Percentiles rank a stretch among this genome's conserved stretches.
Conservation (phyloP, 495 filamentous ascomycete genomes). For the Trichocladium antarcticum region DNA sequence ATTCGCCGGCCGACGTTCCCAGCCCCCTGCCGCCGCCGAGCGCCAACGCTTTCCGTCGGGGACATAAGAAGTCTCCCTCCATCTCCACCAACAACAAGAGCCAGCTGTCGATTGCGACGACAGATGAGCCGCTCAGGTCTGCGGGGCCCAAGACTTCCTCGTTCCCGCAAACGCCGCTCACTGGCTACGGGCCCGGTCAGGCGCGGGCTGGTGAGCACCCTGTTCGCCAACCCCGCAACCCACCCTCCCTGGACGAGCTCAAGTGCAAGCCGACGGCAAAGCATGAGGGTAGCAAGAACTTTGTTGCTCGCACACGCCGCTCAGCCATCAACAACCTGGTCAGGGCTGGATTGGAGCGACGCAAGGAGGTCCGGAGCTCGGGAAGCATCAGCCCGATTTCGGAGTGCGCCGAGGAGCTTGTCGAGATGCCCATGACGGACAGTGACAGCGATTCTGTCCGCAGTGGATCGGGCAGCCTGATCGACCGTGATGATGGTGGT, state of each 20-base stretch:
- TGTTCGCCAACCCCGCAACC: slow-evolving; percentile 82
- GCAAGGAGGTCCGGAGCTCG: slow-evolving; percentile 50
- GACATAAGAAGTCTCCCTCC: slow-evolving; percentile 84
- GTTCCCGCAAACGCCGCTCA: slow-evolving; percentile 70
- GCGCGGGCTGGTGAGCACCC: slow-evolving; percentile 90
- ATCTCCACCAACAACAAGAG: slow-evolving; percentile 52
- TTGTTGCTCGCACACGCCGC: slow-evolving; percentile 84
- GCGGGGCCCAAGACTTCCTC: slow-evolving; percentile 65
- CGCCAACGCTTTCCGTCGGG: slow-evolving; percentile 76
- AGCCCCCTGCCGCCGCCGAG: slow-evolving; percentile 68
- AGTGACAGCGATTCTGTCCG: slow-evolving; percentile 69
- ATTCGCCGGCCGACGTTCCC: slow-evolving; percentile 50
- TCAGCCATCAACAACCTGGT: slow-evolving; percentile 85
- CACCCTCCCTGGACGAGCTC: slow-evolving; percentile 85
- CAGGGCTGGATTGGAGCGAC: slow-evolving; percentile 78
- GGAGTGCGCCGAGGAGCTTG: slow-evolving; percentile 65
- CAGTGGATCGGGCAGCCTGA: slow-evolving; percentile 66
- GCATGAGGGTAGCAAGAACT: slow-evolving; percentile 97
- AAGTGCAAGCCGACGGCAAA: slow-evolving; percentile 82
- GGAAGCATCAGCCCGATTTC: slow-evolving; percentile 85
- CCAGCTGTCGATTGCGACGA: slow-evolving; percentile 44
- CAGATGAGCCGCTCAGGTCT: slow-evolving; percentile 45
- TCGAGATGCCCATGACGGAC: slow-evolving; percentile 56
- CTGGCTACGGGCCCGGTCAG: slow-evolving; percentile 88
- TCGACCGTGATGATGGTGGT: slow-evolving; percentile 54